phyloP scores from a whole-genome alignment of 129 eudicot species.

The Cynara cardunculus region DNA sequence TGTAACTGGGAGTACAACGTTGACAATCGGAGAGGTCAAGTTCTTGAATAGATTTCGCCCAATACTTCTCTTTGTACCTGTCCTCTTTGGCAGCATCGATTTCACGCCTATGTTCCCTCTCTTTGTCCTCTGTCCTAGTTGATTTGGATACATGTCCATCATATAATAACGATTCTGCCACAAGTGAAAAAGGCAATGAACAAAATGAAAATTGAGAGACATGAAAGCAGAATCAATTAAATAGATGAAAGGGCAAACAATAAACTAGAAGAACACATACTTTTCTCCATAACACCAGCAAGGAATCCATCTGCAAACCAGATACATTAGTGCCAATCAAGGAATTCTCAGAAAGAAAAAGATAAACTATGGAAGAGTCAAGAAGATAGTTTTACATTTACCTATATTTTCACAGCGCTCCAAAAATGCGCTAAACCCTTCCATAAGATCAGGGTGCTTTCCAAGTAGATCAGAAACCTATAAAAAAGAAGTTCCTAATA shows the following conservation, averaged over 20 bases:
- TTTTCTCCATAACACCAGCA: slow-evolving; percentile 95
- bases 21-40: slow-evolving; percentile 90
- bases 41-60: slow-evolving; percentile 94
- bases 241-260: background rate
- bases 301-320: slow-evolving; percentile 89
- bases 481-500: slow-evolving; percentile 13
- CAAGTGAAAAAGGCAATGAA: slow-evolving; percentile 8
- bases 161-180: slow-evolving; percentile 74
- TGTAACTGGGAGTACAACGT: slow-evolving; percentile 94
- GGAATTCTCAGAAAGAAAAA: background rate
- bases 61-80: slow-evolving; percentile 70
- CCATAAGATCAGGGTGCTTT: slow-evolving; percentile 93
- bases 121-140: slow-evolving; percentile 65
- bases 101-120: slow-evolving; percentile 75
- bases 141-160: slow-evolving; percentile 78
- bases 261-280: slow-evolving; percentile 37
- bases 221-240: background rate
- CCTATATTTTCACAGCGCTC: slow-evolving; percentile 91
- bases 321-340: background rate
- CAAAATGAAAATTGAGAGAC: background rate
- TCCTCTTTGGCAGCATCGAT: slow-evolving; percentile 72
- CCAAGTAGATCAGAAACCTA: slow-evolving; percentile 96
- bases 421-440: slow-evolving; percentile 83
- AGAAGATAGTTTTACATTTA: slow-evolving; percentile 21
- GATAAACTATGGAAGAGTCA: background rate